These are phyloP conservation scores for Parastagonospora avenae DNA, from an alignment of 2,329 filamentous ascomycete genomes.

Conservation along the genomic window DNA sequence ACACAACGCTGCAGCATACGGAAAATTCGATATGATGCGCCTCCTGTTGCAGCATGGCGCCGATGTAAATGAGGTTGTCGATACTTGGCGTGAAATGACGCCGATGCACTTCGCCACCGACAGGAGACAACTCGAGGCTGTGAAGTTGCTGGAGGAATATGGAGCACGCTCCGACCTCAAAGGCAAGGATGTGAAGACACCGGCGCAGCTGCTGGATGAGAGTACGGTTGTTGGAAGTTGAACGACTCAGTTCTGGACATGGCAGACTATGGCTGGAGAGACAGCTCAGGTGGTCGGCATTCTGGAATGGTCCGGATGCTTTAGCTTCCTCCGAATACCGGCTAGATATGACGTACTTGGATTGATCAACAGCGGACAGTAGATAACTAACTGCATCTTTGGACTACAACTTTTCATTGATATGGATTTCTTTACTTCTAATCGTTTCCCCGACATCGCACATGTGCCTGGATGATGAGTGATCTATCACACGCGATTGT, in stretches of 20 bases:
- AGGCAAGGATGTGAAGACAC: conserved; percentile 11
- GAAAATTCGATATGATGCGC: conserved; percentile 12
- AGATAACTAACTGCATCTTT: no score
- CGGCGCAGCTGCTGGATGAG: conserved; percentile 12
- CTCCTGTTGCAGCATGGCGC: conserved; percentile 15
- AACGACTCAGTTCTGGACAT: not conserved
- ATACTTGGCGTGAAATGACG: conserved; percentile 4
- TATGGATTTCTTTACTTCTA: no score
- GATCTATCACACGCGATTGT: not conserved
- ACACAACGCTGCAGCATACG: conserved; percentile 10
- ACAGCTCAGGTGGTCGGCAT: no score
- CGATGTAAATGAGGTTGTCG: conserved; percentile 11
- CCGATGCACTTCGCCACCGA: conserved; percentile 15
- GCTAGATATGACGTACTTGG: no score
- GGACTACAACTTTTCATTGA: no score
- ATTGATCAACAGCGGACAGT: no score
- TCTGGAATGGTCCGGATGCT: no score
- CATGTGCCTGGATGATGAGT: no score
- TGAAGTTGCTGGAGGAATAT: conserved; percentile 12
- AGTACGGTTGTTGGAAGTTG: not conserved
- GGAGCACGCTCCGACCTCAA: conserved; percentile 8
- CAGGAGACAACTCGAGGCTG: conserved; percentile 5
- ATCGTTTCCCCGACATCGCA: no score
- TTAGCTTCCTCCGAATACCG: no score
- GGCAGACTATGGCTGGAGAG: no score